These are phyloP conservation scores for Hypoxylon sp. DNA, from an alignment of 2,329 filamentous ascomycete genomes.

Conservation along the genomic window DNA sequence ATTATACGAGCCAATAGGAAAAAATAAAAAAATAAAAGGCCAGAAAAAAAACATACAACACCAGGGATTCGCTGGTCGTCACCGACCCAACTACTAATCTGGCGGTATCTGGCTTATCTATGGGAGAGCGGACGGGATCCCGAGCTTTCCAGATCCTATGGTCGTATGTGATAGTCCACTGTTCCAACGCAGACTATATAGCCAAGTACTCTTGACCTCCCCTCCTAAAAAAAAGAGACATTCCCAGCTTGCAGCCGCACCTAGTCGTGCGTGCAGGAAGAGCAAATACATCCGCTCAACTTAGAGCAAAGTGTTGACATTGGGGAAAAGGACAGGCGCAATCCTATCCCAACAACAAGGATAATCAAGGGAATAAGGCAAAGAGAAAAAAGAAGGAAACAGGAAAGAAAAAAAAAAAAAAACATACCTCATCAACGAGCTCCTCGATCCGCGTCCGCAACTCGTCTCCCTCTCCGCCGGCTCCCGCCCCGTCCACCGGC, in stretches of 20 bases:
- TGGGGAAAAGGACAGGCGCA: neutral
- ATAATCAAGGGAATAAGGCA: constrained; percentile 1
- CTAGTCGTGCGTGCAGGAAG: neutral
- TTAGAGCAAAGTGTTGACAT: neutral
- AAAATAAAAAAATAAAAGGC: constrained; percentile 20
- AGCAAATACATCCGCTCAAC: neutral
- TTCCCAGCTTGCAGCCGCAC: neutral
- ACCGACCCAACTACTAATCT: constrained; percentile 55
- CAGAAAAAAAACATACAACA: constrained; percentile 55
- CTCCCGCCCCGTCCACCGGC: constrained; percentile 65
- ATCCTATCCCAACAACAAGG: constrained; percentile 6
- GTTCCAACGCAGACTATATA: constrained; percentile 39
- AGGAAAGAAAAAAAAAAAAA: constrained; percentile 9
- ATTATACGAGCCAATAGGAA: neutral
- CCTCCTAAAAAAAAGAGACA: neutral
- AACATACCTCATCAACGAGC: constrained; percentile 70
- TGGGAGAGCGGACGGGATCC: constrained; percentile 55
- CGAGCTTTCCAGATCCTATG: constrained; percentile 53
- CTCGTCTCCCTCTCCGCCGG: constrained; percentile 63
- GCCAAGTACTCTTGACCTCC: neutral
- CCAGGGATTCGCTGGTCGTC: constrained; percentile 56
- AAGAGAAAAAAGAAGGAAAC: neutral
- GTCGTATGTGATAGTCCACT: constrained; percentile 49
- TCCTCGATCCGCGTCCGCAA: constrained; percentile 71
- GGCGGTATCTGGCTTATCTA: constrained; percentile 54